phyloP scores from a whole-genome alignment of 495 filamentous ascomycete species.

The Cercophora scortea region DNA sequence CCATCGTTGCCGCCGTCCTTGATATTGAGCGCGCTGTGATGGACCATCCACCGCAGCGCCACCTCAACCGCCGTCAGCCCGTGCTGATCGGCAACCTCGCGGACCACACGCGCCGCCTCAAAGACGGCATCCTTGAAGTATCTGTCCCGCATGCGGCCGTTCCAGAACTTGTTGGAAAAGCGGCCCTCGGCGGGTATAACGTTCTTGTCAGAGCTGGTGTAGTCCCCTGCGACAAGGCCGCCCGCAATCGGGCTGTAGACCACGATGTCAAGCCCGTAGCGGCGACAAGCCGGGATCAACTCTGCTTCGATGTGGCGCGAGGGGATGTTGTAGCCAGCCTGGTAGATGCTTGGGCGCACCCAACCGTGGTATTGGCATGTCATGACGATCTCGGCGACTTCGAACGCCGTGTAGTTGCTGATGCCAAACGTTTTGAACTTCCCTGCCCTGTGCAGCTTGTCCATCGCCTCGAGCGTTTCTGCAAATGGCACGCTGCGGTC shows the following conservation, averaged over 20 bases:
- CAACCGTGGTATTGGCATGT: slow-evolving; percentile 60
- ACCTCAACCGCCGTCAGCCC: slow-evolving; percentile 63
- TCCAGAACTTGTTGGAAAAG: slow-evolving; percentile 43
- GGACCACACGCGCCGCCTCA: slow-evolving; percentile 58
- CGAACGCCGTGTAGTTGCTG: slow-evolving; percentile 72
- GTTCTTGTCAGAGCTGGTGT: slow-evolving; percentile 24
- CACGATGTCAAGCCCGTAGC: slow-evolving; percentile 74
- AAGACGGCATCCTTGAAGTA: slow-evolving; percentile 71
- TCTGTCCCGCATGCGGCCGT: slow-evolving; percentile 51
- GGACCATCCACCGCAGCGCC: slow-evolving; percentile 65
- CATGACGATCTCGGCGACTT: slow-evolving; percentile 74
- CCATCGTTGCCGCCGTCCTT: slow-evolving; percentile 59
- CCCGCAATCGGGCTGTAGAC: slow-evolving; percentile 74
- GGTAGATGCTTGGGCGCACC: slow-evolving; percentile 57
- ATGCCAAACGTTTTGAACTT: slow-evolving; percentile 72
- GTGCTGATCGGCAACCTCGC: slow-evolving; percentile 58
- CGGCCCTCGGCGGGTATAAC: slow-evolving; percentile 55
- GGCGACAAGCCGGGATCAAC: slow-evolving; percentile 62
- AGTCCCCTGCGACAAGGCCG: slow-evolving; percentile 64
- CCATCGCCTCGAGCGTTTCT: slow-evolving; percentile 61
- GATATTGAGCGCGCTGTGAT: slow-evolving; percentile 55
- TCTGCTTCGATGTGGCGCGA: slow-evolving; percentile 65
- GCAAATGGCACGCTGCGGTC: slow-evolving; percentile 65
- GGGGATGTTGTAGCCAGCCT: slow-evolving; percentile 55
- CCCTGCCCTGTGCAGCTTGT: slow-evolving; percentile 67